Base-by-base conservation (phyloP, 2,329 filamentous ascomycete genomes). In the Metarhizium rileyi region DNA sequence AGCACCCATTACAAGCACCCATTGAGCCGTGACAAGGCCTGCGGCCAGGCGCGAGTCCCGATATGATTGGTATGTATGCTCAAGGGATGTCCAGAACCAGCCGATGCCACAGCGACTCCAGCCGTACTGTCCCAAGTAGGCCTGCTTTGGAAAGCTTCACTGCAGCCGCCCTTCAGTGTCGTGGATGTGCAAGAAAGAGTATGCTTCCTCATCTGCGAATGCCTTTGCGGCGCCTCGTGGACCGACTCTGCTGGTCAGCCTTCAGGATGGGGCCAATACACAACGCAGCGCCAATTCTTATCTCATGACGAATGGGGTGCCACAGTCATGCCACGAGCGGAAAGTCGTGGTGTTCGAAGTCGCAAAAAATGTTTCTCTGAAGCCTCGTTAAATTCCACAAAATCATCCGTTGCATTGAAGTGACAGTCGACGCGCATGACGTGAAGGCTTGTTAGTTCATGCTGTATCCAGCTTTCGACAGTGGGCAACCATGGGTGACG, bases 301-400 rank as follows among this genome's bases (percentile, higher is more conserved):
- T 12, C 14, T n/a, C 18, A 35, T 28, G 41, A 47, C 52, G 52
- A 53, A 53, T 53, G 48, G 47, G 27, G 45, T 26, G 30, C 35
- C 52, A 50, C 46, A n/a, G 26, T 46, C 33, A 33, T 46, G 42
- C 47, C 52, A 53, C 52, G 52, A 22, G 50, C 38, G 22, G 18
- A 14, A 50, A 33, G 8, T 43, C 18, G 18, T 42, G 12, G 14
- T 14, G 16, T 23, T 25, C 25, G 38, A 20, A 16, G 22, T 4
- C 7, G 38, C 22, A 42, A 22, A 25, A 10, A n/a, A 14, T 10
- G 20, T 25, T 14, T 42, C 38, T 25, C 20, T 42, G 7, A 23
- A 20, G 25, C 18, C 23, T 25, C 25, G 12, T 42, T 25, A 16
- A 42, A 25, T 23, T 23, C 38, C 22, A 9, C 22, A 20, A 25